Evolutionary conservation across 2,329 filamentous ascomycete genomes (phyloP).

Genomic region (Xylaria sp.): DNA sequence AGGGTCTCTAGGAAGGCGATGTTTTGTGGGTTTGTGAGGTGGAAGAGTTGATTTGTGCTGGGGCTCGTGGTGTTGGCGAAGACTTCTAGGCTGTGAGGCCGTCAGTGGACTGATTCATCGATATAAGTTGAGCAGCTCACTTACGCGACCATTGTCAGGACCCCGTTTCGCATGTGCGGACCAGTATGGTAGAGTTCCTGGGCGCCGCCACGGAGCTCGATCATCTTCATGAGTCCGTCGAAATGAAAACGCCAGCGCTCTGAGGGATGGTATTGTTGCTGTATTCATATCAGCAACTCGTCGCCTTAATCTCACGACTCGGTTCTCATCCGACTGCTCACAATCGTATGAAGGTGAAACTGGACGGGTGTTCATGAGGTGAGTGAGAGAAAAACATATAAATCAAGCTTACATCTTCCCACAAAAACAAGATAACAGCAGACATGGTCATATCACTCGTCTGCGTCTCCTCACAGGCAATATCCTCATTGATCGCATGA

Average conservation of each 20-base stretch:
- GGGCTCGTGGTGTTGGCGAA: conserved; percentile 34
- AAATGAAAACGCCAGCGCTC: conserved; percentile 32
- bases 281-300: neutral
- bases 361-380: neutral
- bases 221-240: conserved; percentile 28
- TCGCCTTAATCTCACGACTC: too few species aligned
- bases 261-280: conserved; percentile 16
- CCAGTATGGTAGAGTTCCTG: conserved; percentile 12
- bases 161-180: conserved; percentile 10
- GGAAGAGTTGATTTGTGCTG: conserved; percentile 22
- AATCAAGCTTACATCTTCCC: conserved; percentile 27
- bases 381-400: neutral
- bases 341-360: neutral
- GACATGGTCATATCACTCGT: conserved; percentile 27
- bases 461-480: conserved; percentile 20
- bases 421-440: conserved; percentile 28
- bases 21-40: conserved; percentile 21
- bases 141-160: conserved; percentile 27
- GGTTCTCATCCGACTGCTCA: too few species aligned
- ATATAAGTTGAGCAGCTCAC: conserved; percentile 5
- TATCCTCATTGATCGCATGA: conserved; percentile 29
- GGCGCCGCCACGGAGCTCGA: conserved; percentile 30
- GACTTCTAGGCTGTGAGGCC: conserved; percentile 24
- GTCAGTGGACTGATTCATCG: neutral
- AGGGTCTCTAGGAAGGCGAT: conserved; percentile 23